These are phyloP conservation scores for Pythium volutum DNA, from an alignment of 352 stramenopile species.

Conservation along the genomic window DNA sequence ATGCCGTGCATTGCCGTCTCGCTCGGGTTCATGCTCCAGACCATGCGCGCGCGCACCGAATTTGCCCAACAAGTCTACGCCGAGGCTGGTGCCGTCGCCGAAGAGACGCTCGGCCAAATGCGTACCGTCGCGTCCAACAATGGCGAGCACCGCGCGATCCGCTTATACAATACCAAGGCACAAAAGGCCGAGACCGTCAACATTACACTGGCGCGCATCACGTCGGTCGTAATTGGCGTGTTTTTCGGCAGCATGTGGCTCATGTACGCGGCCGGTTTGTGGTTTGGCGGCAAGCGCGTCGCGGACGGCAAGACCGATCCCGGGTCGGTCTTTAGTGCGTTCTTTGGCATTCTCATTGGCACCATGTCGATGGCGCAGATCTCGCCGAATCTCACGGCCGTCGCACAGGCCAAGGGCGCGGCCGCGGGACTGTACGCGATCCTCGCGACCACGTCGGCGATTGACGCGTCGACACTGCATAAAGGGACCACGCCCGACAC, in stretches of 20 bases:
- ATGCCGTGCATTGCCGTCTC: constrained; percentile 35
- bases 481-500: constrained; percentile 28
- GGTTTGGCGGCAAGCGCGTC: constrained; percentile 34
- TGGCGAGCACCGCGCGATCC: constrained; percentile 27
- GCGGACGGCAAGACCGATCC: constrained; percentile 26
- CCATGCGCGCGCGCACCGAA: constrained; percentile 21
- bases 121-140: constrained; percentile 36
- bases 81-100: constrained; percentile 33
- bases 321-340: constrained; percentile 29
- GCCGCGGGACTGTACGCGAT: constrained; percentile 34
- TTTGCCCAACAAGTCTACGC: constrained; percentile 29
- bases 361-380: constrained; percentile 34
- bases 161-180: constrained; percentile 29
- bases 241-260: constrained; percentile 31
- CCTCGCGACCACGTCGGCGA: constrained; percentile 30
- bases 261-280: constrained; percentile 29
- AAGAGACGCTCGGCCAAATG: constrained; percentile 38
- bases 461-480: constrained; percentile 29
- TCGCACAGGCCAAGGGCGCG: constrained; percentile 28
- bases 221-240: constrained; percentile 25
- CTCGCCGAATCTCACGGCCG: constrained; percentile 31
- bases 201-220: constrained; percentile 28
- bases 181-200: constrained; percentile 29
- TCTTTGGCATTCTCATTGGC: constrained; percentile 37
- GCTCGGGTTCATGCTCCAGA: constrained; percentile 31